These are phyloP conservation scores for Coniochaeta sp. DNA, from an alignment of 2,329 filamentous ascomycete species.

Conservation along the genomic window DNA sequence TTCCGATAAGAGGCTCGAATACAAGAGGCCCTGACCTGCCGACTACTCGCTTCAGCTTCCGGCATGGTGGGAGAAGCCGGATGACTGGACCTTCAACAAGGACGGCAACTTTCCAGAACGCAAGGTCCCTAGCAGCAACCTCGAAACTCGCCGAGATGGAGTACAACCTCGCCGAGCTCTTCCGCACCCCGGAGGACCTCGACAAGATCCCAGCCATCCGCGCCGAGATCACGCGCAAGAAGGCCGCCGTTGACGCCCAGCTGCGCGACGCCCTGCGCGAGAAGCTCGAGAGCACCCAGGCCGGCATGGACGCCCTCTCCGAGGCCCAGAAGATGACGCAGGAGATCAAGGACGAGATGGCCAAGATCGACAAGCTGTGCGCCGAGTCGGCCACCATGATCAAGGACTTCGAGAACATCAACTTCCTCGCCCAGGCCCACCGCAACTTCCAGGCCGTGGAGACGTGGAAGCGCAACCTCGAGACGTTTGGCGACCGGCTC, in stretches of 20 bases:
- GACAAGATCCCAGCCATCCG: constrained; percentile 91
- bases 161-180: constrained; percentile 76
- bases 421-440: constrained; percentile 87
- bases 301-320: constrained; percentile 80
- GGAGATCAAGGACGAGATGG: constrained; percentile 95
- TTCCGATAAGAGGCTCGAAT: background rate
- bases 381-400: constrained; percentile 98
- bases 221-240: constrained; percentile 90
- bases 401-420: constrained; percentile 89
- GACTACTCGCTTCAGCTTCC: background rate
- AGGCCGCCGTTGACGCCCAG: constrained; percentile 82
- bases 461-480: constrained; percentile 85
- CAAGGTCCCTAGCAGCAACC: constrained; percentile 17
- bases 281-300: constrained; percentile 89
- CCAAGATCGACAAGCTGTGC: constrained; percentile 96
- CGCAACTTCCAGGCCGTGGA: constrained; percentile 93
- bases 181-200: constrained; percentile 92
- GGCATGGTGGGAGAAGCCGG: background rate
- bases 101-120: background rate
- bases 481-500: constrained; percentile 76
- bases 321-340: constrained; percentile 90
- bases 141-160: constrained; percentile 59
- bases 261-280: constrained; percentile 82
- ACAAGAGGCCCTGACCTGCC: too few species aligned
- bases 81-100: background rate